Evolutionary conservation across 2,329 filamentous ascomycete genomes (phyloP).

Genomic region (Calycina herbarum): DNA sequence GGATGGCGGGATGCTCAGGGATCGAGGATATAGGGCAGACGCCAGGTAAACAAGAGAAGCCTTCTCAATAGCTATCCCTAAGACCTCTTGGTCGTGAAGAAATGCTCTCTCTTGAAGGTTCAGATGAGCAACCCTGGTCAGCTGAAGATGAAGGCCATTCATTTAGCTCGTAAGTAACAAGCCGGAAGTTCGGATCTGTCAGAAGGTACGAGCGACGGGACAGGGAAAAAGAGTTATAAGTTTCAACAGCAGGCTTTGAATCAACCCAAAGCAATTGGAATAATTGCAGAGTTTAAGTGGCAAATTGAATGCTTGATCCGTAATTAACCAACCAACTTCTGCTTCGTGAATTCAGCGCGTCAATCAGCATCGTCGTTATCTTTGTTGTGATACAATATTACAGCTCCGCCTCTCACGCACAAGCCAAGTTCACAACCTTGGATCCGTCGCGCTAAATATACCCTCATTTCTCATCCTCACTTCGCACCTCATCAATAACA

Average conservation of each 20-base stretch:
- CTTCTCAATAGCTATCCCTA: neutral
- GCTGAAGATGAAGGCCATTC: too few species aligned
- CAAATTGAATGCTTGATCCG: neutral
- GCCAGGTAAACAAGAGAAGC: neutral
- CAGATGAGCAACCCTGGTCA: too few species aligned
- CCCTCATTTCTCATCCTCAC: constrained; percentile 16
- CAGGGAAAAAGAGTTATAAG: neutral
- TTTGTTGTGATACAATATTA: neutral
- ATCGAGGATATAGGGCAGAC: neutral
- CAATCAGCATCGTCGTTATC: neutral
- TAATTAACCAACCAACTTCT: neutral
- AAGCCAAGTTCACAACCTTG: neutral
- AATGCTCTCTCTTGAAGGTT: too few species aligned
- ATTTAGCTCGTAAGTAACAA: neutral
- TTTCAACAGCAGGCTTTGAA: neutral
- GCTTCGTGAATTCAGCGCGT: neutral
- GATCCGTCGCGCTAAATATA: constrained; percentile 12
- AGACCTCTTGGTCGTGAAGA: too few species aligned
- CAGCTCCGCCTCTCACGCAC: neutral
- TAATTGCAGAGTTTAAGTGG: neutral
- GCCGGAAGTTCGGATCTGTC: neutral
- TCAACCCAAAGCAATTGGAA: neutral
- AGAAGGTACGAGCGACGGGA: neutral
- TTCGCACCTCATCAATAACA: constrained; percentile 13
- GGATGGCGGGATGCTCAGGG: neutral